Percentiles rank a stretch among this genome's conserved stretches.
Conservation (phyloP, 129 eudicot species). For the Chrysanthemum seticuspe region DNA sequence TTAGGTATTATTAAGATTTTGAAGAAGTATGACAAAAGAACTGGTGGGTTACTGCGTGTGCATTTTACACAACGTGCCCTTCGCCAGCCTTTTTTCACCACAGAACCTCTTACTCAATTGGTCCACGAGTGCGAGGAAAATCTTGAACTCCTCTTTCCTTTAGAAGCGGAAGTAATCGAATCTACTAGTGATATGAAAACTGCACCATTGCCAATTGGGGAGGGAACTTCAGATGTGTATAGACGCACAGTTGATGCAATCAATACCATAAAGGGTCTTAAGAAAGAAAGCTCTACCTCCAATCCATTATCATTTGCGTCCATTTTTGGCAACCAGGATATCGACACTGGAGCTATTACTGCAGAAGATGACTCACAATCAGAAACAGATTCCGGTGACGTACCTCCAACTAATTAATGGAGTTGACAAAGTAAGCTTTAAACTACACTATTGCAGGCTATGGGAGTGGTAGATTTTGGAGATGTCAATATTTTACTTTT, state of each 20-base stretch:
- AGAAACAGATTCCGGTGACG: slow-evolving; percentile 40
- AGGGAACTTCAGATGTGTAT: slow-evolving; percentile 62
- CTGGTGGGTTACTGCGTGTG: slow-evolving; percentile 69
- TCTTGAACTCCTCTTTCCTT: slow-evolving; percentile 73
- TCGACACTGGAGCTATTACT: slow-evolving; percentile 70
- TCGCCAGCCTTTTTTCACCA: slow-evolving; percentile 84
- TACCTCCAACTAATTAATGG: background rate
- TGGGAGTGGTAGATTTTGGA: no score
- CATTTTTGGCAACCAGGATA: slow-evolving; percentile 65
- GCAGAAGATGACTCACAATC: slow-evolving; percentile 46
- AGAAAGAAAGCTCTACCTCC: slow-evolving; percentile 76
- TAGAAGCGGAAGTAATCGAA: slow-evolving; percentile 74
- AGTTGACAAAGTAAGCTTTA: slow-evolving; percentile 4
- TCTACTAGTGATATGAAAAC: slow-evolving; percentile 28
- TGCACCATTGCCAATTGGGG: slow-evolving; percentile 36
- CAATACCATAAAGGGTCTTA: slow-evolving; percentile 77
- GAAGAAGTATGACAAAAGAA: slow-evolving; percentile 92
- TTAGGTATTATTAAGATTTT: slow-evolving; percentile 78
- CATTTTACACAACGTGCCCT: slow-evolving; percentile 78
- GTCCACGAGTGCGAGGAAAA: slow-evolving; percentile 86
- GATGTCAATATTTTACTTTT: no score
- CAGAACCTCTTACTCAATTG: slow-evolving; percentile 75
- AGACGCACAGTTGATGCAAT: slow-evolving; percentile 81
- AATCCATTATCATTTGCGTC: slow-evolving; percentile 80
- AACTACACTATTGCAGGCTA: background rate